Percentiles rank a stretch among this genome's conserved stretches.
Conservation (phyloP, 1,284 basidiomycete genomes). For the Trichosporon faecale region DNA sequence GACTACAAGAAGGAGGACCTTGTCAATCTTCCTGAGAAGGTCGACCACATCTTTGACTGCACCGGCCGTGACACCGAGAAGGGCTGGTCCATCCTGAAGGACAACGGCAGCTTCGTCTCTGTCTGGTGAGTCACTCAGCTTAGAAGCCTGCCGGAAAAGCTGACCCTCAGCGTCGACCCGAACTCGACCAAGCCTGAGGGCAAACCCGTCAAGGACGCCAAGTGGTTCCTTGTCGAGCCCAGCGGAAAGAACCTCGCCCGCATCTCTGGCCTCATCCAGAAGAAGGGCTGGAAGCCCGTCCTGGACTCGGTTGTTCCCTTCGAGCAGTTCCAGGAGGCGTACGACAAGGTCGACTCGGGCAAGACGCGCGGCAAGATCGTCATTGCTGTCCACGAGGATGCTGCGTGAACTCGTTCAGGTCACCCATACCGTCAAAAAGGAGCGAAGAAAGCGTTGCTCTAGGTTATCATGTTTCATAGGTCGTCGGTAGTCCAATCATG, state of each 20-base stretch:
- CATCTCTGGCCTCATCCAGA: slow-evolving; percentile 16
- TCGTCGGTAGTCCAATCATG: neutral
- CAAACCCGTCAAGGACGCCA: neutral
- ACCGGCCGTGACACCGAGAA: slow-evolving; percentile 10
- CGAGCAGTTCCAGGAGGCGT: slow-evolving; percentile 17
- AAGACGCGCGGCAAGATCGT: slow-evolving; percentile 21
- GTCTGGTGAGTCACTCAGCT: neutral
- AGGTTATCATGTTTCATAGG: neutral
- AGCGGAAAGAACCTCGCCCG: slow-evolving; percentile 16
- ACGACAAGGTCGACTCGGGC: slow-evolving; percentile 17
- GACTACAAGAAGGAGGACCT: slow-evolving; percentile 14
- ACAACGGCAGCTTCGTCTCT: slow-evolving; percentile 17
- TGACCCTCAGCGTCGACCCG: slow-evolving; percentile 13
- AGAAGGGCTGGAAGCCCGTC: slow-evolving; percentile 13
- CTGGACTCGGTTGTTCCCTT: slow-evolving; percentile 23
- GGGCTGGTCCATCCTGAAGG: slow-evolving; percentile 18
- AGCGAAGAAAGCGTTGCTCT: neutral
- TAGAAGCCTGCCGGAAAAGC: neutral
- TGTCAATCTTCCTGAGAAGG: slow-evolving; percentile 7
- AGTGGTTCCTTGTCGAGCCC: slow-evolving; percentile 26
- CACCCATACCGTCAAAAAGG: neutral
- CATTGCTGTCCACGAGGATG: slow-evolving; percentile 14
- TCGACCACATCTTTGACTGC: slow-evolving; percentile 22
- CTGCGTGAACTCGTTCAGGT: neutral
- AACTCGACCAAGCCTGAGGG: slow-evolving; percentile 5